A percentile compares a stretch with the other conserved stretches of the same genome.
These are phyloP conservation scores for Telfairia occidentalis DNA, from an alignment of 331 rosid species.

Conservation along the genomic window DNA sequence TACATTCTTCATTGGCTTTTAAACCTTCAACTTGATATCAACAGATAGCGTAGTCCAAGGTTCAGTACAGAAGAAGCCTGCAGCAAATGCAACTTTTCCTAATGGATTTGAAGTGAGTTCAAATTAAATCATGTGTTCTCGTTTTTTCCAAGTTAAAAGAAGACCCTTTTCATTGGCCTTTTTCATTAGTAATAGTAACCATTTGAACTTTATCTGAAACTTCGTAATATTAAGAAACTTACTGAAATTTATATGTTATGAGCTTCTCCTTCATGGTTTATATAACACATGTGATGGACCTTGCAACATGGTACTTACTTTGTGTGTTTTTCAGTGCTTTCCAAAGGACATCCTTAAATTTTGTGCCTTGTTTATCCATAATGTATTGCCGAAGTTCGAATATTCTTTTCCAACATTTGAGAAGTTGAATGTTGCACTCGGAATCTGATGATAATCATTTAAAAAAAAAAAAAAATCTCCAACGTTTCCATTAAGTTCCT, in stretches of 20 bases:
- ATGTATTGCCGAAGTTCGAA: neutral
- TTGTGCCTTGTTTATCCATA: neutral
- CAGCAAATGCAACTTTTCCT: constrained; percentile 51
- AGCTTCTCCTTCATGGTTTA: neutral
- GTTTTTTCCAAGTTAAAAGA: neutral
- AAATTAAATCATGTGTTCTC: neutral
- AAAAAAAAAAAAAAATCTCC: neutral
- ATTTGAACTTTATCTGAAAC: neutral
- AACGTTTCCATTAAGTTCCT: neutral
- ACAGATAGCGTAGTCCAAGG: constrained; percentile 28
- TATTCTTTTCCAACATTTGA: neutral
- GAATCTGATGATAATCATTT: neutral
- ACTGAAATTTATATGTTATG: neutral
- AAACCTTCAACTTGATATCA: constrained; percentile 14
- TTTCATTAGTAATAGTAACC: neutral
- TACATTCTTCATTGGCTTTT: neutral
- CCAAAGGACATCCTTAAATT: neutral
- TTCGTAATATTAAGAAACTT: neutral
- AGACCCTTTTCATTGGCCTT: neutral
- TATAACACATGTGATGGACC: neutral
- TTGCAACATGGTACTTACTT: neutral
- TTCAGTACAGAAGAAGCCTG: constrained; percentile 38
- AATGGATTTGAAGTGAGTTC: constrained; percentile 77
- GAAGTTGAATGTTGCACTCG: neutral
- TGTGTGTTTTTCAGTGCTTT: neutral